These are phyloP conservation scores for Plasmodium fragile DNA, from an alignment of 169 alveolate species.

Conservation along the genomic window DNA sequence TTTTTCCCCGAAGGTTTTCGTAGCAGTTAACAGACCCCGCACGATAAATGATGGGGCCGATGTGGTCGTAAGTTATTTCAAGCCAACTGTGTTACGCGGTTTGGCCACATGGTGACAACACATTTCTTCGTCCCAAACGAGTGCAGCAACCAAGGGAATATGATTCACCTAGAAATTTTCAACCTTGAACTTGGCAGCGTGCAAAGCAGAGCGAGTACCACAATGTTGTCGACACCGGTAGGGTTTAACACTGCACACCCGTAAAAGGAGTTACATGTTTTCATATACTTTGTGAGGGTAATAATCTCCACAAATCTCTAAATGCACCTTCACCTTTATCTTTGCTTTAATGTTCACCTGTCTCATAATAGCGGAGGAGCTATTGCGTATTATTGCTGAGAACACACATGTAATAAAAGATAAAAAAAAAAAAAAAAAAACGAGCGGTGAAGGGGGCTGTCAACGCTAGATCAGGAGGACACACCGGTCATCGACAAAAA, in stretches of 20 bases:
- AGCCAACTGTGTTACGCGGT: neutral
- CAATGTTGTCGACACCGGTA: neutral
- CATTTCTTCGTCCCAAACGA: neutral
- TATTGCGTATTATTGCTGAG: conserved; percentile 33
- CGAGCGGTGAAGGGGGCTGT: neutral
- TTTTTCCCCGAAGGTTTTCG: conserved; percentile 9
- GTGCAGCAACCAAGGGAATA: neutral
- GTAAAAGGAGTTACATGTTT: neutral
- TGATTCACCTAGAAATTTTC: neutral
- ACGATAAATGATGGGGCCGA: neutral
- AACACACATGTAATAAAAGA: conserved; percentile 29
- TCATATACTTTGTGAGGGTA: neutral
- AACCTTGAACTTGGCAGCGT: neutral
- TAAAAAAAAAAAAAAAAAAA: neutral
- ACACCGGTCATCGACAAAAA: neutral
- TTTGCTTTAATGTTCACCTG: neutral
- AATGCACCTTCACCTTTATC: neutral
- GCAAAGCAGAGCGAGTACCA: neutral
- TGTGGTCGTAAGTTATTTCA: neutral
- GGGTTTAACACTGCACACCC: neutral
- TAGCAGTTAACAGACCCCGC: conserved; percentile 35
- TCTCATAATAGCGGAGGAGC: conserved; percentile 38
- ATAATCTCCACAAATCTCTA: neutral
- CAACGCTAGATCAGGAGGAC: neutral
- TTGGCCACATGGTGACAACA: neutral